A percentile compares a stretch with the other conserved stretches of the same genome.
Conservation (phyloP, 257 asterid species). For the Solanum sitiens region DNA sequence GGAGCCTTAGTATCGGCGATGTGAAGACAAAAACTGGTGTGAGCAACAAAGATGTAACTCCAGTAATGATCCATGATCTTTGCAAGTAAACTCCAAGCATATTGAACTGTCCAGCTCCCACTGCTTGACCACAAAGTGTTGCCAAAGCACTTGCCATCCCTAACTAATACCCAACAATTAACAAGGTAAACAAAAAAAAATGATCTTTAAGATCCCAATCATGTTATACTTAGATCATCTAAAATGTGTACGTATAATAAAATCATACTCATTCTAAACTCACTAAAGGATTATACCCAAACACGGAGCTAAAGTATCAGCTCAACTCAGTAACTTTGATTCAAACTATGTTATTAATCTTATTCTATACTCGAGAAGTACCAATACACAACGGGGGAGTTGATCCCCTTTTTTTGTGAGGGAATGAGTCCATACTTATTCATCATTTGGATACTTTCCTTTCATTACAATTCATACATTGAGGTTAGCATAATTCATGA, state of each 20-base stretch:
- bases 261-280: not conserved
- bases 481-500: too few relatives aligned
- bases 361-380: not conserved
- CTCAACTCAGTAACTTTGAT: not conserved
- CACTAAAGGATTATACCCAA: not conserved
- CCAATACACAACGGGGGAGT: not conserved
- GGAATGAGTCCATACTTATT: not conserved
- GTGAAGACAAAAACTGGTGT: conserved; percentile 35
- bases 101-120: conserved; percentile 46
- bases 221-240: not conserved
- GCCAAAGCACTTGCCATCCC: conserved; percentile 72
- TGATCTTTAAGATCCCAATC: not conserved
- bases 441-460: not conserved
- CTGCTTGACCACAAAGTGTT: conserved; percentile 63
- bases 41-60: conserved; percentile 21
- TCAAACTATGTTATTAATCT: not conserved
- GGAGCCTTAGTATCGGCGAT: conserved; percentile 17
- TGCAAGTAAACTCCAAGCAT: conserved; percentile 62
- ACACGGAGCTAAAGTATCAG: not conserved
- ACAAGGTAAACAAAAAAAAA: not conserved
- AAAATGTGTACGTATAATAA: not conserved
- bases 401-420: not conserved
- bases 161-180: conserved; percentile 12
- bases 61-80: conserved; percentile 50
- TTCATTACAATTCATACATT: too few relatives aligned